Conservation (phyloP, 805 yeast species). For the Yarrowia sp. region DNA sequence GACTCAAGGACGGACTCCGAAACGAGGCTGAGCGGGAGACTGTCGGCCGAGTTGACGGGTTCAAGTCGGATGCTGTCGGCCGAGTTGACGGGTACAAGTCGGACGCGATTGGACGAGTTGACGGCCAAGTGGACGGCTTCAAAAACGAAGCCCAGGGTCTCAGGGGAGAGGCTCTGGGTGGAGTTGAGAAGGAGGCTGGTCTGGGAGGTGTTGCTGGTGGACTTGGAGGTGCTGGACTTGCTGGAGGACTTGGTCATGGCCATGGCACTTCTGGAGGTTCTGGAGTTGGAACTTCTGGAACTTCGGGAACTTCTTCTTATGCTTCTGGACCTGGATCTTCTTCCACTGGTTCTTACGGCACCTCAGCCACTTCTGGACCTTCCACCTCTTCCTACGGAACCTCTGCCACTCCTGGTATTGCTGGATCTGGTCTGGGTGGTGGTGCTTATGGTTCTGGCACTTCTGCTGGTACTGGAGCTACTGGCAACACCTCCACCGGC, state of each 20-base stretch:
- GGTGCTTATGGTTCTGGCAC: neutral
- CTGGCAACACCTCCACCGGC: too few species aligned
- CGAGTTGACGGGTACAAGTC: neutral
- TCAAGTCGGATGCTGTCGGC: neutral
- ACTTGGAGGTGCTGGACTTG: neutral
- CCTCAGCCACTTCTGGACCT: too few species aligned
- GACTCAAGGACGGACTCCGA: neutral
- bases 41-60: neutral
- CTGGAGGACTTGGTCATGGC: neutral
- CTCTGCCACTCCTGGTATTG: neutral
- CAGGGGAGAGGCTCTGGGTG: neutral
- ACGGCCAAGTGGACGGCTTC: conserved; percentile 1
- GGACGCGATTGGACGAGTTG: too few species aligned
- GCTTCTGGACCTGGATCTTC: neutral
- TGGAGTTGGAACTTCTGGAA: neutral
- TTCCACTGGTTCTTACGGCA: neutral
- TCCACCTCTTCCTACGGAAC: neutral
- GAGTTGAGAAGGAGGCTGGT: neutral
- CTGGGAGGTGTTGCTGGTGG: neutral
- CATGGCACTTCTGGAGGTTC: neutral
- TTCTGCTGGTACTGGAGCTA: neutral
- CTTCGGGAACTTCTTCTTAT: neutral
- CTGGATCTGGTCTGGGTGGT: too few species aligned
- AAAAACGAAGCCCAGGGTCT: neutral
- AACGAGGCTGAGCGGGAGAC: conserved; percentile 4